Base-by-base conservation (phyloP, 192 early-diverging fungal species). In the Mortierella hygrophila region DNA sequence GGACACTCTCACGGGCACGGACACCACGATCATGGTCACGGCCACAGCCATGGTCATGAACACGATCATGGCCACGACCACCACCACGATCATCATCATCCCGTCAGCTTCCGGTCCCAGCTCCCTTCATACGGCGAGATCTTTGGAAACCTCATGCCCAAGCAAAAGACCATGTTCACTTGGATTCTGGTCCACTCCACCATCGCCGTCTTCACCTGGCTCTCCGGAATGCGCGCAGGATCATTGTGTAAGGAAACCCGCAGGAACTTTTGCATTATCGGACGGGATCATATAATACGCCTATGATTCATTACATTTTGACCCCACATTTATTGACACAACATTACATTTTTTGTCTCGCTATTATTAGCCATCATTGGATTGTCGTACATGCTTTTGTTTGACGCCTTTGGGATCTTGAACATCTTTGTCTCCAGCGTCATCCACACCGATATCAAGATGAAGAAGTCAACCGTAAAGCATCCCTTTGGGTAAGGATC, bases 331-430 rank as follows among this genome's bases (percentile, higher is more conserved):
- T 52, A 52, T 52, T 52, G 26, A 63, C 49, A 8, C 38, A 26
- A 10, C 38, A 35, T 41, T 41, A 49, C 21, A 35, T 74, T 69
- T 40, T n/a, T 70, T 20, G 38, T 40, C 38, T 73, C 63, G 54
- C 1, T 15, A 32, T 35, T 18, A 38, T 72, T 76, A 88, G 92
- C 91, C 11, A 76, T 90, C 18, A 84, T 89, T 21, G 91, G 89
- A n/a, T 85, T 90, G 54, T 76, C 87, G 9, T 93, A 92, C 57
- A 65, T 93, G 40, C 77, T 91, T 52, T 72, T 92, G 32, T 93
- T 93, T 82, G 92, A 93, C 76, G 91, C 92, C n/a, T 82, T 93
- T 70, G 92, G 92, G 6, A 79, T 93, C 5, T 54, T 93, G 3
- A 91, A 91, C 44, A 88, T 82, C 16, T 92, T 92, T 86, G 76